phyloP scores from a whole-genome alignment of 768 basidiomycete genomes.

The Hypholoma fasciculare region DNA sequence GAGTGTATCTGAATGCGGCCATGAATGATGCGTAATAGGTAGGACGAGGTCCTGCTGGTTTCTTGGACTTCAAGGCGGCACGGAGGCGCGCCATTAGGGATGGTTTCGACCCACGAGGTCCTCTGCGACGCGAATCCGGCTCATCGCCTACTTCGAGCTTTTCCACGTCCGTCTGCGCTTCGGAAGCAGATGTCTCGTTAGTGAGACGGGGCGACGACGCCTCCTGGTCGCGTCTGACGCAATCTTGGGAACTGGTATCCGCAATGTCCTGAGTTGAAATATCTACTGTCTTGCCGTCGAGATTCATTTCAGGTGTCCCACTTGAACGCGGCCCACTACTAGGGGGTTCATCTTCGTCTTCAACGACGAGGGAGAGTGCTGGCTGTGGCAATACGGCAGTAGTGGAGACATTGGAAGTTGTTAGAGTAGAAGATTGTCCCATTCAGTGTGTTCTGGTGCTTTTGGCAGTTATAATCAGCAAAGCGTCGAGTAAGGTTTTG shows the following conservation, averaged over 20 bases:
- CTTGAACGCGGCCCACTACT: conserved; percentile 34
- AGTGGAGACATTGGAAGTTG: conserved; percentile 28
- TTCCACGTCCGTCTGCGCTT: conserved; percentile 16
- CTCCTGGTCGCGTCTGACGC: conserved; percentile 14
- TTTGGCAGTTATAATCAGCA: too few relatives aligned
- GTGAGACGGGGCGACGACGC: neutral
- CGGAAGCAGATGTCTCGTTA: neutral
- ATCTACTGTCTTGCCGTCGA: neutral
- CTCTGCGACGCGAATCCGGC: conserved; percentile 1
- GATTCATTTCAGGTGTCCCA: conserved; percentile 32
- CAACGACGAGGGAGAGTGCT: conserved; percentile 30
- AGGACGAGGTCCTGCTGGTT: conserved; percentile 34
- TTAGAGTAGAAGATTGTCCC: conserved; percentile 33
- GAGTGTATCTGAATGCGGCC: conserved; percentile 32
- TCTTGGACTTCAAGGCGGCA: conserved; percentile 30
- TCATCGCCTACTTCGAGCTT: conserved; percentile 15
- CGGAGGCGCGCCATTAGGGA: conserved; percentile 23
- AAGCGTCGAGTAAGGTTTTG: too few relatives aligned
- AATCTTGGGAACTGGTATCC: conserved; percentile 1
- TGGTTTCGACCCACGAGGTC: conserved; percentile 10
- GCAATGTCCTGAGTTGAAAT: conserved; percentile 4
- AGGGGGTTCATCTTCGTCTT: conserved; percentile 47
- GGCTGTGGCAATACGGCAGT: conserved; percentile 32
- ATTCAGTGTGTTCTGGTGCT: conserved; percentile 32
- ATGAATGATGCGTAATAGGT: conserved; percentile 32